Base-by-base conservation (phyloP, 805 yeast species). In the Candida coquimbonensis region DNA sequence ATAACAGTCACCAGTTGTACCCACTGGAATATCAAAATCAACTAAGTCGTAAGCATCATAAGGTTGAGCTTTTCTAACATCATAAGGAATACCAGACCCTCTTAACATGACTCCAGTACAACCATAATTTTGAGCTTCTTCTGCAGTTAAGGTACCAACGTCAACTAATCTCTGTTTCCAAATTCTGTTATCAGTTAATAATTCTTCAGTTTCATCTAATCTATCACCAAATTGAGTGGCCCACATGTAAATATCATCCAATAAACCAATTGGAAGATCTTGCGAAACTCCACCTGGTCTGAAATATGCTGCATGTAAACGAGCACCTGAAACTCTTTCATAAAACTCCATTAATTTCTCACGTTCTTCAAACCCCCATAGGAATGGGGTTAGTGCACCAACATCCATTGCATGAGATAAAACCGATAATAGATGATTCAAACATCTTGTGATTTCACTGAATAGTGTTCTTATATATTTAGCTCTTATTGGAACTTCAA, bases 181-280 rank as follows among this genome's bases (percentile, higher is more conserved):
- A 66, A 87, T 87, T 70, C 96, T 83, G 69, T 87, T 87, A 62
- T 86, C 95, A 41, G 96, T 86, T 53, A 83, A 75, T 69, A 87
- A 75, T 68, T 87, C 96, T 70, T 87, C 96, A 52, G 85, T 81
- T 68, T 87, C 96, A 65, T 87, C 96, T 54, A 87, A 69, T 71
- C 96, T 80, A 70, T 87, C 96, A 63, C 95, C 96, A 56, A 87
- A 87, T 72, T 87, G 96, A 24, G 96, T 87, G 46, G 95, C 95
- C 96, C 96, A 87, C 91, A 87, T 87, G 68, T 85, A 87, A 53
- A 87, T 87, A 64, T 87, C 96, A 66, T 87, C 96, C 57, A 87
- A 75, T 60, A 87, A 65, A 43, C 96, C 96, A 36, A 78, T 82
- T 25, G 96, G 96, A 49, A 87, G 67, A 68, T 87, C 96, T 68